These are phyloP conservation scores for Vaccinium vitisidaea DNA, from an alignment of 148 eudicot genomes.

Conservation along the genomic window DNA sequence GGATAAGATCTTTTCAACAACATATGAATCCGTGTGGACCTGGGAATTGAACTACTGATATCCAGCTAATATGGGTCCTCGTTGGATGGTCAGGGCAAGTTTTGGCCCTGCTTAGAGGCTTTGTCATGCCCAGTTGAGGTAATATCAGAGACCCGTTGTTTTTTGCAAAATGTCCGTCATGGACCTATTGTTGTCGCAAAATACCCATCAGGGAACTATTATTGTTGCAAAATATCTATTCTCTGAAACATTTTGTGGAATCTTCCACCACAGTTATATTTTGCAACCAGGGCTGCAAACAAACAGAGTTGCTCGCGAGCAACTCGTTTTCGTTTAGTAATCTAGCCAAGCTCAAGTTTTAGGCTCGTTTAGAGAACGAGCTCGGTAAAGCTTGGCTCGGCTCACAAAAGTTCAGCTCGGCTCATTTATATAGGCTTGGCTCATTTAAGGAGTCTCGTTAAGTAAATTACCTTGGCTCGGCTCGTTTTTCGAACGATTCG, in stretches of 20 bases:
- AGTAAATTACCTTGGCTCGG: too few relatives aligned
- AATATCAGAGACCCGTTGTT: background rate
- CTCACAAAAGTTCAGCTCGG: too few relatives aligned
- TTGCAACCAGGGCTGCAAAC: too few relatives aligned
- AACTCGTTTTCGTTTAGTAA: too few relatives aligned
- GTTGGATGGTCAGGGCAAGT: background rate
- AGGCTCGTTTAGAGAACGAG: too few relatives aligned
- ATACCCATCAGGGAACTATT: background rate
- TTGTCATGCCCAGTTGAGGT: background rate
- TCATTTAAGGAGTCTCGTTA: too few relatives aligned
- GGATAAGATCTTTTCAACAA: conserved; percentile 10
- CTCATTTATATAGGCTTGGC: too few relatives aligned
- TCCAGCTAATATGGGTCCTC: conserved; percentile 13
- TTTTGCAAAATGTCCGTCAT: background rate
- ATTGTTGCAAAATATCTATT: background rate
- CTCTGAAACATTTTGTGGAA: background rate
- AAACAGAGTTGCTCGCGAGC: too few relatives aligned
- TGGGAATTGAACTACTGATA: background rate
- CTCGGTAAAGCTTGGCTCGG: too few relatives aligned
- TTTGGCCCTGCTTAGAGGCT: conserved; percentile 6
- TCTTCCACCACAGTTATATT: background rate
- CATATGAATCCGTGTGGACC: background rate
- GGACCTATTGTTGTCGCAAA: background rate
- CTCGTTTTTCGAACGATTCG: too few relatives aligned
- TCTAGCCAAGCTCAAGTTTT: too few relatives aligned